These are phyloP conservation scores for Amanita polypyramis DNA, from an alignment of 768 basidiomycete genomes.

Conservation along the genomic window DNA sequence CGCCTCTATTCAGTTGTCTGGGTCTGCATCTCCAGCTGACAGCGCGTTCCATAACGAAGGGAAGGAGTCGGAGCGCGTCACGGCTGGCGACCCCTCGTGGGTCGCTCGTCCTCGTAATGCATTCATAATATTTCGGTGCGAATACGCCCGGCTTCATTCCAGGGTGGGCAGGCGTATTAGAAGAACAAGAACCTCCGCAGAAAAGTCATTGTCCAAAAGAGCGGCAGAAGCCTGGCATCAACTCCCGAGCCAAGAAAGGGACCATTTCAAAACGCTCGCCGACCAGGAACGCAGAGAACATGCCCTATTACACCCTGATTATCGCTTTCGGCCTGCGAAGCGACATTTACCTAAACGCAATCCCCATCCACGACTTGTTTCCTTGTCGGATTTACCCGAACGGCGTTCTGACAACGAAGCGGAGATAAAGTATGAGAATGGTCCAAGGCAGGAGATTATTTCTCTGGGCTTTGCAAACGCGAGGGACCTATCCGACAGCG, in stretches of 20 bases:
- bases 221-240: slow-evolving; percentile 69
- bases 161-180: slow-evolving; percentile 25
- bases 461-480: neutral
- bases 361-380: neutral
- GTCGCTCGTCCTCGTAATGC: slow-evolving; percentile 60
- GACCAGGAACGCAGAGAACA: slow-evolving; percentile 48
- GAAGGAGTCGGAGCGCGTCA: neutral
- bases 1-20: neutral
- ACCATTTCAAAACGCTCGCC: slow-evolving; percentile 42
- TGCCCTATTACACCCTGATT: slow-evolving; percentile 45
- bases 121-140: slow-evolving; percentile 67
- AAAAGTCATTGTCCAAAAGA: slow-evolving; percentile 62
- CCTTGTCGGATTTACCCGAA: neutral
- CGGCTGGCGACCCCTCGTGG: slow-evolving; percentile 39
- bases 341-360: neutral
- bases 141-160: slow-evolving; percentile 40
- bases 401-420: neutral
- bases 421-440: neutral
- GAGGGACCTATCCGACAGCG: neutral
- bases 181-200: slow-evolving; percentile 23
- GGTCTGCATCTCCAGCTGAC: neutral
- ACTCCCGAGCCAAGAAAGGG: slow-evolving; percentile 35
- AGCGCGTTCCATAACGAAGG: neutral
- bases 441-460: too few species aligned
- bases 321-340: slow-evolving; percentile 51